These are phyloP conservation scores for Neurospora sublineolata DNA, from an alignment of 495 filamentous ascomycete genomes.

Conservation along the genomic window DNA sequence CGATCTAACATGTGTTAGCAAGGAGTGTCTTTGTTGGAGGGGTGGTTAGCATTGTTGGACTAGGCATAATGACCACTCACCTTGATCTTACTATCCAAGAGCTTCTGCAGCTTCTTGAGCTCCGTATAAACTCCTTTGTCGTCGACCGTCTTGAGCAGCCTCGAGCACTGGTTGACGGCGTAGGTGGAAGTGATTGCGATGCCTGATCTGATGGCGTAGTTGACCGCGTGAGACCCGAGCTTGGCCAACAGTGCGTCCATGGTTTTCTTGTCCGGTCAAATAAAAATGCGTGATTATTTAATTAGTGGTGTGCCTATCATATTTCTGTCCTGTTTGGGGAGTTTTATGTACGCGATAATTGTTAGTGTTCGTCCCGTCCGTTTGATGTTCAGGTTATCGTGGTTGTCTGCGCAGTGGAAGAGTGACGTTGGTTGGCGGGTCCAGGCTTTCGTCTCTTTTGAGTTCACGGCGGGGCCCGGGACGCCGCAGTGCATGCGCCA, in stretches of 20 bases:
- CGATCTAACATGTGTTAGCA: constrained; percentile 44
- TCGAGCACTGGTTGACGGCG: constrained; percentile 69
- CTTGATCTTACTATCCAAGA: constrained; percentile 73
- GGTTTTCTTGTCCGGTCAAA: constrained; percentile 15
- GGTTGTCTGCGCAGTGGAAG: not conserved
- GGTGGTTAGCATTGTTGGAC: not conserved
- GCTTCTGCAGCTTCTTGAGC: constrained; percentile 57
- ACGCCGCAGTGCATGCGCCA: not conserved
- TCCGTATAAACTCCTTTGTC: constrained; percentile 55
- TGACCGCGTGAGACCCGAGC: constrained; percentile 67
- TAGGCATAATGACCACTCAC: constrained; percentile 29
- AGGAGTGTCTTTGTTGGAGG: not conserved
- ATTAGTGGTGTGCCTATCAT: not conserved
- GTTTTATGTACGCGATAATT: not conserved
- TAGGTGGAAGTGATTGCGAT: constrained; percentile 78
- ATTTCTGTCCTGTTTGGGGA: not conserved
- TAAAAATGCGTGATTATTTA: not conserved
- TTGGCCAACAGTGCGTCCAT: constrained; percentile 74
- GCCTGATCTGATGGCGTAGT: constrained; percentile 84
- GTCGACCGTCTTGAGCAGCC: constrained; percentile 62
- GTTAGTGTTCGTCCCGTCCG: not conserved
- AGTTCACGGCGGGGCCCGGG: not conserved
- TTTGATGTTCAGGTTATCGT: not conserved
- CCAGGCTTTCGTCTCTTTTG: not conserved
- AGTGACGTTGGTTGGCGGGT: not conserved